A percentile compares a stretch with the other conserved stretches of the same genome.
phyloP scores from a whole-genome alignment of 2,329 filamentous ascomycete genomes.

The Aspergillus puulaauensis region DNA sequence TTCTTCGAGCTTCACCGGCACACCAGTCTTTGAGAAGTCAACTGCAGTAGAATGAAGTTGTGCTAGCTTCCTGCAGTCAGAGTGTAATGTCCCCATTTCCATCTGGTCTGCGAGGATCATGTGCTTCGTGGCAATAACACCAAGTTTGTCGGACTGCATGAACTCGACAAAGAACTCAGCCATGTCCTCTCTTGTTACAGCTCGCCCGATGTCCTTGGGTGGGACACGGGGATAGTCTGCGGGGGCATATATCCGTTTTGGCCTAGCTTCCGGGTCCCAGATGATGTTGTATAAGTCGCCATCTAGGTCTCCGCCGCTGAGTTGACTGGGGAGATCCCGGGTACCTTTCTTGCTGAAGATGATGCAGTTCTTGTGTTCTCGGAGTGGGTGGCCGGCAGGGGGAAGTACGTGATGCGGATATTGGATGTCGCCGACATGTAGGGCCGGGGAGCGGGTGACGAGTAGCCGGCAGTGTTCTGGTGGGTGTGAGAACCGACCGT shows the following conservation, averaged over 20 bases:
- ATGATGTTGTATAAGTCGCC: conserved; percentile 81
- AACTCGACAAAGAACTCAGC: conserved; percentile 78
- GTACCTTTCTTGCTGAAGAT: conserved; percentile 71
- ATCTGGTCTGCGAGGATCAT: conserved; percentile 63
- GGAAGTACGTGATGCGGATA: conserved; percentile 59
- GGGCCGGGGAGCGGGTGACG: conserved; percentile 75
- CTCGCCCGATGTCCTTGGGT: conserved; percentile 60
- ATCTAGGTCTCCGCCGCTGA: conserved; percentile 81
- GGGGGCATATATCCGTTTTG: conserved; percentile 53
- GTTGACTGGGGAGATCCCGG: conserved; percentile 73
- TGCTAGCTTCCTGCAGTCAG: conserved; percentile 57
- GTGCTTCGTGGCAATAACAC: conserved; percentile 65
- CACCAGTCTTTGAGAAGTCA: conserved; percentile 75
- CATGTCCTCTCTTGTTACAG: conserved; percentile 66
- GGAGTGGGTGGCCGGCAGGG: conserved; percentile 61
- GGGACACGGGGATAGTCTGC: conserved; percentile 67
- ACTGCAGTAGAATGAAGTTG: conserved; percentile 69
- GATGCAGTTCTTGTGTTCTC: conserved; percentile 68
- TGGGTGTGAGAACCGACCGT: conserved; percentile 6
- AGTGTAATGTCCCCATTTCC: conserved; percentile 51
- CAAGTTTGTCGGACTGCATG: conserved; percentile 66
- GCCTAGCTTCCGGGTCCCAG: conserved; percentile 56
- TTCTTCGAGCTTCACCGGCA: conserved; percentile 49
- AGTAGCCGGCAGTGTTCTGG: conserved; percentile 45
- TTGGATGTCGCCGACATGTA: conserved; percentile 81